Conservation (phyloP, 768 basidiomycete species). For the Tricholoma sp. region DNA sequence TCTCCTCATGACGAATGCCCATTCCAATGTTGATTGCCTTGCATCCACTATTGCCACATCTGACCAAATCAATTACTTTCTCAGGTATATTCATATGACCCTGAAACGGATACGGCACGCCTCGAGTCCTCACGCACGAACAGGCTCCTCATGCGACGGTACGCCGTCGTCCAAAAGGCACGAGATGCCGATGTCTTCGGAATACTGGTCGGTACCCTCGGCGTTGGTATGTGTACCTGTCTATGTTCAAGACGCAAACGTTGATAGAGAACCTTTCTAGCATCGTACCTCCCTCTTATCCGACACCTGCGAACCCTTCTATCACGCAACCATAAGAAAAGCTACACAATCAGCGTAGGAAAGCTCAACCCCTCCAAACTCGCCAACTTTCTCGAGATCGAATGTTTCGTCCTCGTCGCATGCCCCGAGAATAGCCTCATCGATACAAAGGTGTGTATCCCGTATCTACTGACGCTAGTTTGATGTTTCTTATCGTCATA, state of each 20-base stretch:
- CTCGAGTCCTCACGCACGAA: conserved; percentile 71
- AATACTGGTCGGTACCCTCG: conserved; percentile 90
- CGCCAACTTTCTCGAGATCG: conserved; percentile 93
- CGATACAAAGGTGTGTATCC: conserved; percentile 52
- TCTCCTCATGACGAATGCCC: conserved; percentile 76
- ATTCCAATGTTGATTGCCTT: conserved; percentile 43
- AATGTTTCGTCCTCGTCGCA: conserved; percentile 92
- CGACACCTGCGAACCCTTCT: conserved; percentile 72
- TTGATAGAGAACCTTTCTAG: conserved; percentile 30
- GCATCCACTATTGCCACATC: neutral
- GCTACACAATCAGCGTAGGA: conserved; percentile 92
- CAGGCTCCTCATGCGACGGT: conserved; percentile 83
- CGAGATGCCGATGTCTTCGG: conserved; percentile 92
- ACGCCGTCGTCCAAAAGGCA: conserved; percentile 81
- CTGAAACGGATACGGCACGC: conserved; percentile 37
- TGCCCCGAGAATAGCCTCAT: conserved; percentile 90
- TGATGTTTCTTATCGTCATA: neutral
- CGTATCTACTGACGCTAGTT: neutral
- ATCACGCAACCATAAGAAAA: conserved; percentile 69
- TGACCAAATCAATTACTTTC: neutral
- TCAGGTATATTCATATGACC: conserved; percentile 78
- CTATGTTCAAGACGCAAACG: neutral
- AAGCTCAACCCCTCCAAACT: conserved; percentile 93
- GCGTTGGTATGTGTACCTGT: conserved; percentile 57
- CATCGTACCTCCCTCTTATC: conserved; percentile 83